phyloP scores from a whole-genome alignment of 2,329 filamentous ascomycete species.

The Basipetospora chlamydospora region DNA sequence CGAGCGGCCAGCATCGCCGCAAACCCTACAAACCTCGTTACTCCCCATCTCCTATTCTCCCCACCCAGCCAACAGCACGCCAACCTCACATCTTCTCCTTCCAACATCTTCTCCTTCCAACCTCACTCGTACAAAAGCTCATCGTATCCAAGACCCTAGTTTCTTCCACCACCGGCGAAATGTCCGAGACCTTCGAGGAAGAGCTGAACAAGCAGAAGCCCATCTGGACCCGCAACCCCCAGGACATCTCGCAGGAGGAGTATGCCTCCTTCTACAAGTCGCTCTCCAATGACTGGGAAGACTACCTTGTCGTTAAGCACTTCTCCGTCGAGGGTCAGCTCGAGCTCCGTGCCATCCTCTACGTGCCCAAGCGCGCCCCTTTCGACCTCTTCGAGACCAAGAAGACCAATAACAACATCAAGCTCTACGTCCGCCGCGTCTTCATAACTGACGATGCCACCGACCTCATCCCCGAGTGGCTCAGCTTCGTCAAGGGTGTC shows the following conservation, averaged over 20 bases:
- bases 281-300: constrained; percentile 99
- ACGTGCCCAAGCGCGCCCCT: constrained; percentile 97
- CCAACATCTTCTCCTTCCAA: too few species aligned
- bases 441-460: constrained; percentile 99
- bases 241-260: constrained; percentile 90
- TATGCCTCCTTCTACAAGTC: constrained; percentile 99
- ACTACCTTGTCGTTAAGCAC: constrained; percentile 99
- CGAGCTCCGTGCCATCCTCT: constrained; percentile 98
- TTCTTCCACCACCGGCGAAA: constrained; percentile 7
- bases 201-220: constrained; percentile 99
- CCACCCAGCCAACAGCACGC: too few species aligned
- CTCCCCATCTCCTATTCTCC: too few species aligned
- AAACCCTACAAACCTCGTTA: too few species aligned
- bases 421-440: constrained; percentile 98
- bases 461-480: constrained; percentile 98
- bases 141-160: constrained; percentile 2
- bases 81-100: too few species aligned
- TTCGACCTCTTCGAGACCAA: constrained; percentile 99
- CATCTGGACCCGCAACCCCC: constrained; percentile 97
- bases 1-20: too few species aligned
- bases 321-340: constrained; percentile 99
- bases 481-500: constrained; percentile 99
- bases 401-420: constrained; percentile 99
- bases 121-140: too few species aligned
- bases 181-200: constrained; percentile 88